Base-by-base conservation (phyloP, 768 basidiomycete species). In the Xerocomus brunneocitrinus region DNA sequence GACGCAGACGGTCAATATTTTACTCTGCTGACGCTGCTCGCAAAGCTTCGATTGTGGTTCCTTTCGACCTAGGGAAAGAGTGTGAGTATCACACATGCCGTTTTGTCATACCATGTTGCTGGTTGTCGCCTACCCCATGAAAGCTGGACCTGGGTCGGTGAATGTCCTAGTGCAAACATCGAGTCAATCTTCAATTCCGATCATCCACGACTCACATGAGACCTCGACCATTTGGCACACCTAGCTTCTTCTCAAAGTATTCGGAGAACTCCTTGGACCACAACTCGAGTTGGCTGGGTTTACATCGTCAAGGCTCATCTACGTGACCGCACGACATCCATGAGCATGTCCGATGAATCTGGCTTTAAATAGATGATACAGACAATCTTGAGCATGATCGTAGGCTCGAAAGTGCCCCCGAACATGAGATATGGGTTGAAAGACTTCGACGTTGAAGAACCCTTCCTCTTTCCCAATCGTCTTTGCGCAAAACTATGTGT, bases 381-480 rank as follows among this genome's bases (percentile, higher is more conserved):
- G 54, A 89, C 87, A 54, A 85, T 69, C 43, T 65, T 68, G 49
- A 89, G 69, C 47, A 78, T 71, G 67, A 85, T 79, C 4, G 85
- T 82, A 19, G 86, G 86, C 14, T 87, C 85, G 49, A 85, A 79
- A 4, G 79, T 79, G 13, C 85, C 86, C 19, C 58, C 73, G 61
- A 82, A 87, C 3, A 81, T 76, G 54, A 87, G 74, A 34, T 72
- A 74, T 49, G 87, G 81, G 58, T 83, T 81, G 71, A 83, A 75
- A 10, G 66, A 82, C 76, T 57, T 76, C 74, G 56, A 81, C 70
- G n/a, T 76, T 73, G 58, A 89, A 80, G 57, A 76, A 74, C 13
- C 53, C 30, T 60, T 83, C 79, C 0, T 83, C 82, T 62, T 85
- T 87, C 0, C 66, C 65, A 55, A 87, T 65, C 8, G 73, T 73